Conservation (phyloP, 768 basidiomycete genomes). For the Kwoniella sp. region DNA sequence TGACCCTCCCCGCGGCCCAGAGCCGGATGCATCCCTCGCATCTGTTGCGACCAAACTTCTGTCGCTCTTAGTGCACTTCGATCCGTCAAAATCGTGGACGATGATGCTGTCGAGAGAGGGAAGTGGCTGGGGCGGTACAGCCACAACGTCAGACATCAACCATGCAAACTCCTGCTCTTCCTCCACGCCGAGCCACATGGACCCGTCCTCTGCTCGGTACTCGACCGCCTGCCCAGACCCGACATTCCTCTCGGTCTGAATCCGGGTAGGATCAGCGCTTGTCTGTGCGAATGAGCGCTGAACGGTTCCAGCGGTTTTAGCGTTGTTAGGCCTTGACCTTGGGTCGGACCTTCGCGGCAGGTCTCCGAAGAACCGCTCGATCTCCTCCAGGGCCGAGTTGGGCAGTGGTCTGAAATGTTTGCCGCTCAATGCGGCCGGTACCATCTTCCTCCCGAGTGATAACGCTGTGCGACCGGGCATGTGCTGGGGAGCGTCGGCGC, state of each 20-base stretch:
- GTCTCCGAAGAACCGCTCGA: slow-evolving; percentile 40
- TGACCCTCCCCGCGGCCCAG: too few species aligned
- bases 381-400: slow-evolving; percentile 23
- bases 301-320: neutral
- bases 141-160: slow-evolving; percentile 33
- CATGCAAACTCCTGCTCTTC: slow-evolving; percentile 46
- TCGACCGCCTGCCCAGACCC: slow-evolving; percentile 14
- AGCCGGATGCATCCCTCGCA: too few species aligned
- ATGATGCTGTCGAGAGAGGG: too few species aligned
- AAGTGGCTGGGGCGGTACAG: slow-evolving; percentile 1
- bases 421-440: slow-evolving; percentile 5
- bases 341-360: slow-evolving; percentile 20
- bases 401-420: slow-evolving; percentile 34
- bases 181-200: slow-evolving; percentile 40
- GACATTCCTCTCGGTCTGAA: slow-evolving; percentile 13
- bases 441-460: too few species aligned
- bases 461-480: too few species aligned
- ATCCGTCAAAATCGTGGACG: too few species aligned
- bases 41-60: neutral
- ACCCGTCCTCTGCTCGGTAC: slow-evolving; percentile 25
- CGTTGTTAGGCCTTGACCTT: neutral
- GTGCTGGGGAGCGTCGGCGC: slow-evolving; percentile 8
- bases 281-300: neutral
- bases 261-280: too few species aligned
- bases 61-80: too few species aligned